Evolutionary conservation across 2,329 filamentous ascomycete species (phyloP).

Genomic region (Fusarium metavorans): DNA sequence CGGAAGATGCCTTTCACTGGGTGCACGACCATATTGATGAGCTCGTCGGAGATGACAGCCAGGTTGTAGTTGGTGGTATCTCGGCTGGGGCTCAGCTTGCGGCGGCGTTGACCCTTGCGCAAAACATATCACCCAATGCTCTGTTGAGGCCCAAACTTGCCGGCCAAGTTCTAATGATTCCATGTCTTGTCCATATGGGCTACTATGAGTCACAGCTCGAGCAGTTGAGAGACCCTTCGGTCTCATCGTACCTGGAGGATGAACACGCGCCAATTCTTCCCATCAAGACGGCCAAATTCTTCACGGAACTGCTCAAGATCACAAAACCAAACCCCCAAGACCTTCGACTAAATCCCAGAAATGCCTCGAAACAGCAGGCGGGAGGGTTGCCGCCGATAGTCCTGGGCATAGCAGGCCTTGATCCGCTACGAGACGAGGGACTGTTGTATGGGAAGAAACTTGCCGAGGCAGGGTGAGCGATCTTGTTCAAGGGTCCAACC

Average conservation of each 20-base stretch:
- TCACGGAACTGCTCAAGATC: background rate
- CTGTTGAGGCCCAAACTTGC: constrained; percentile 48
- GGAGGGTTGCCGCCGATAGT: constrained; percentile 56
- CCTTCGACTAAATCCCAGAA: background rate
- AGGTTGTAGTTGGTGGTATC: constrained; percentile 60
- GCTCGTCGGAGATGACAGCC: constrained; percentile 12
- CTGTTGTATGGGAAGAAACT: constrained; percentile 58
- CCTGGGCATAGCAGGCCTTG: constrained; percentile 58
- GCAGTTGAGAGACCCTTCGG: constrained; percentile 48
- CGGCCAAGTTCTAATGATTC: constrained; percentile 65
- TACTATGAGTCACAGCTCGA: constrained; percentile 44
- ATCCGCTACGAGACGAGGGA: constrained; percentile 61
- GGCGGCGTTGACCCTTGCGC: constrained; percentile 52
- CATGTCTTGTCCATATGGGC: constrained; percentile 50
- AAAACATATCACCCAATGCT: constrained; percentile 46
- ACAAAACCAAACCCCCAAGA: background rate
- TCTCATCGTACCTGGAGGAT: constrained; percentile 59
- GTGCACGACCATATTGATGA: constrained; percentile 49
- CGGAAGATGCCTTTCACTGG: constrained; percentile 67
- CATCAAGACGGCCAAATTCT: background rate
- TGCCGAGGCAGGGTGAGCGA: constrained; percentile 55
- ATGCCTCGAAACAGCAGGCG: constrained; percentile 43
- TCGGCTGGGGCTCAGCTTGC: constrained; percentile 60
- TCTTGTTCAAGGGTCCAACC: background rate
- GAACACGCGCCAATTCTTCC: constrained; percentile 43